phyloP scores from a whole-genome alignment of 371 early-diverging fungal genomes.

The Chytridium lagenaria region DNA sequence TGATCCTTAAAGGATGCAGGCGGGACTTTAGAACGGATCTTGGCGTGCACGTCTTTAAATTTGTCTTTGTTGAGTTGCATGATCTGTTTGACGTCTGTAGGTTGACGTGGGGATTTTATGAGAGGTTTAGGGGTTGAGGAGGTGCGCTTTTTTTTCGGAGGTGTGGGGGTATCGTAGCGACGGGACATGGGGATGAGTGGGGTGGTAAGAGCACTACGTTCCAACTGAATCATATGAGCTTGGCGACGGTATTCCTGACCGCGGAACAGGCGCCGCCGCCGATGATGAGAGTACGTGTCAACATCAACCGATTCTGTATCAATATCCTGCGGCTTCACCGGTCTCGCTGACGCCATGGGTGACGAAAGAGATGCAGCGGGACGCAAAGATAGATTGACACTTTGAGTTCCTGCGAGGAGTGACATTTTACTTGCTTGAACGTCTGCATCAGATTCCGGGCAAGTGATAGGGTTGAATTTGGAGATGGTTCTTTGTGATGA shows the following conservation, averaged over 20 bases:
- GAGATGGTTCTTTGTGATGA: too few species aligned
- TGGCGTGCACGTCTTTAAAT: neutral
- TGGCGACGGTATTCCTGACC: neutral
- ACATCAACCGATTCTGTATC: neutral
- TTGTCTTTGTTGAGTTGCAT: slow-evolving; percentile 1
- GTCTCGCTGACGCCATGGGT: neutral
- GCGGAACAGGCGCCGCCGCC: neutral
- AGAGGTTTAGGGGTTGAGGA: too few species aligned
- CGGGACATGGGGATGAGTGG: neutral
- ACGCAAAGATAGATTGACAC: neutral
- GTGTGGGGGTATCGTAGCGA: neutral
- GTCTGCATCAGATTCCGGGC: neutral
- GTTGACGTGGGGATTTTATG: too few species aligned
- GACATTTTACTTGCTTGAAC: slow-evolving; percentile 4
- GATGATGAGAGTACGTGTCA: neutral
- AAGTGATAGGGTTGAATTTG: neutral
- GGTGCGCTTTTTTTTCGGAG: neutral
- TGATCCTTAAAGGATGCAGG: neutral
- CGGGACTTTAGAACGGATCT: slow-evolving; percentile 2
- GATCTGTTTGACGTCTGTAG: neutral
- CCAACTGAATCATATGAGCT: neutral
- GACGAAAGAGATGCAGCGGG: neutral
- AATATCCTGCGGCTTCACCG: neutral
- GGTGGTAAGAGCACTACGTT: neutral
- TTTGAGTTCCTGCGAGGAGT: neutral